Percentiles rank a stretch among this genome's conserved stretches.
Conservation (phyloP, 179 eudicot species). For the Carnegiea gigantea region DNA sequence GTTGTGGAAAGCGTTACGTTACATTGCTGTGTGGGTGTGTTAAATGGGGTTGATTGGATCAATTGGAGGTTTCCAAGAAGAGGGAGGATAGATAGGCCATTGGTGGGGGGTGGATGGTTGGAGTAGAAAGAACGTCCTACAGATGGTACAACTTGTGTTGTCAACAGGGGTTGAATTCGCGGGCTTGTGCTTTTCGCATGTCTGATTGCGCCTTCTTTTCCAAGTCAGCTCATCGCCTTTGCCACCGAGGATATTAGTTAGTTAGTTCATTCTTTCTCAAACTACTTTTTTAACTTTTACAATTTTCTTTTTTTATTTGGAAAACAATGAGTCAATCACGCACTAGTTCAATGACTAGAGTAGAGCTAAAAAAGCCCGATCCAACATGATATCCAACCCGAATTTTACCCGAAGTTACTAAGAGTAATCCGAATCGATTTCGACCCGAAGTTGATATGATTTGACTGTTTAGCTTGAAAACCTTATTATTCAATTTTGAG, state of each 20-base stretch:
- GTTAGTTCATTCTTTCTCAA: too few relatives aligned
- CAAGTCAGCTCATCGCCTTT: neutral
- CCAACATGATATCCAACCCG: too few relatives aligned
- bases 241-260: neutral
- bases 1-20: neutral
- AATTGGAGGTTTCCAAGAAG: conserved; percentile 14
- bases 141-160: neutral
- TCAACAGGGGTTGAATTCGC: conserved; percentile 6
- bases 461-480: too few relatives aligned
- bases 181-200: conserved; percentile 13
- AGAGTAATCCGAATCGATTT: too few relatives aligned
- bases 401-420: too few relatives aligned
- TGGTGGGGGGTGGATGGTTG: neutral
- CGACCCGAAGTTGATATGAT: too few relatives aligned
- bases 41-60: neutral
- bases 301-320: too few relatives aligned
- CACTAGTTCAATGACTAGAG: too few relatives aligned
- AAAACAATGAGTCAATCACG: too few relatives aligned
- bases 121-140: neutral
- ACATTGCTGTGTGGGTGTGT: neutral
- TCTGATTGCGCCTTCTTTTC: neutral
- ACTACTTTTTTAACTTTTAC: too few relatives aligned
- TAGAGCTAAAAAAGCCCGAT: too few relatives aligned
- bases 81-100: neutral
- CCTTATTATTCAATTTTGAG: too few relatives aligned